These are phyloP conservation scores for Tetratostichococcus sp. DNA, from an alignment of 139 green algal genomes.

Conservation along the genomic window DNA sequence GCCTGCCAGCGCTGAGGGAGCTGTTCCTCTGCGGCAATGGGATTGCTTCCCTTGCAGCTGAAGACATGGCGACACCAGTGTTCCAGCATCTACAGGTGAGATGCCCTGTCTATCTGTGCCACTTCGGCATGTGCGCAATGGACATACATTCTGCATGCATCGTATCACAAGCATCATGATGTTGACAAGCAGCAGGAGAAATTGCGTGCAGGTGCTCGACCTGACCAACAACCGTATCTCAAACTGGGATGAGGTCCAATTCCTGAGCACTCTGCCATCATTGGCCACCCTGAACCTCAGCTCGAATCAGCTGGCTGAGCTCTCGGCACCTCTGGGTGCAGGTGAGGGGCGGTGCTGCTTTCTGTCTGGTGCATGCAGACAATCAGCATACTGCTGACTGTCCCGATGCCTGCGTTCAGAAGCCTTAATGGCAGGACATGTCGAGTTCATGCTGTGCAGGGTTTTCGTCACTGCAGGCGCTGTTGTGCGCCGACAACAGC, in stretches of 20 bases:
- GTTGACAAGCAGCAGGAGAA: too few relatives aligned
- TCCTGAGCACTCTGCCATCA: constrained; percentile 44
- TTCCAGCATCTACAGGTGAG: constrained; percentile 14
- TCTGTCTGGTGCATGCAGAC: background rate
- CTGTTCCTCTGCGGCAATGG: constrained; percentile 62
- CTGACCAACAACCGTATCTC: constrained; percentile 33
- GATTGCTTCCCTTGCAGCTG: constrained; percentile 27
- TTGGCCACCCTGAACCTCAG: constrained; percentile 57
- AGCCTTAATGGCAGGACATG: too few relatives aligned
- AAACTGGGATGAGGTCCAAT: constrained; percentile 42
- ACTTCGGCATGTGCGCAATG: too few relatives aligned
- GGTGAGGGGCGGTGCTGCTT: background rate
- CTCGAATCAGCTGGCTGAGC: constrained; percentile 42
- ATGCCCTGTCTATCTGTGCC: too few relatives aligned
- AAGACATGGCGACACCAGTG: background rate
- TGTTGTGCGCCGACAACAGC: constrained; percentile 52
- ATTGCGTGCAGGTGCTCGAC: constrained; percentile 40
- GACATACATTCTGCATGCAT: background rate
- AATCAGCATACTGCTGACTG: too few relatives aligned
- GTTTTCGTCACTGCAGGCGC: constrained; percentile 36
- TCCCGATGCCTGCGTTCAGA: too few relatives aligned
- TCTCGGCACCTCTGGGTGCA: constrained; percentile 9
- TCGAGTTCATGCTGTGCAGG: background rate
- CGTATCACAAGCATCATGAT: constrained; percentile 1
- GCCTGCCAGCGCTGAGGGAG: constrained; percentile 53